Base-by-base conservation (phyloP, 2,329 filamentous ascomycete species). In the Epicoccum nigrum region DNA sequence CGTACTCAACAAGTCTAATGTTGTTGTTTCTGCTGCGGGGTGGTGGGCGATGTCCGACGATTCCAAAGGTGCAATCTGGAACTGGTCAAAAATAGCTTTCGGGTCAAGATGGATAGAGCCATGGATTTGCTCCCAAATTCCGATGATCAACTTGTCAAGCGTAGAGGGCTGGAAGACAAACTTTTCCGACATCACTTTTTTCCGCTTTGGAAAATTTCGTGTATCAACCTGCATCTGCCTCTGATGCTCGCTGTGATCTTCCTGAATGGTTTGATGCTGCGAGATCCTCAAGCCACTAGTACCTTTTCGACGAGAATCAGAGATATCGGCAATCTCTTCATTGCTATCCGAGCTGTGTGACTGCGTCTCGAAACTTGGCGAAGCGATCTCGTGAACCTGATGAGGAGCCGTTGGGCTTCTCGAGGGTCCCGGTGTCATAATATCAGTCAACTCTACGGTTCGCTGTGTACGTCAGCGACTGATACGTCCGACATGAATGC, bases 61-160 rank as follows among this genome's bases (percentile, higher is more conserved):
- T 25, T 33, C 53, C 12, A 50, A 45, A 5, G 64, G 63, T 19
- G 56, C 45, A 7, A 66, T 56, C 39, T 69, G 62, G 35, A 68
- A 69, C 31, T 69, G 67, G 42, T 70, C 67, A 13, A 68, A 68
- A 9, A 68, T 68, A 2, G 64, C 59, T 46, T 74, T 70, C 2
- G 74, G 75, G 54, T 77, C 74, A 11, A 78, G 56, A 31, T 69
- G 72, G 35, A 76, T 65, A n/a, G 69, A 71, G 13, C 74, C 71
- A 56, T 76, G 78, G 1, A 81, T 65, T 48, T 77, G 77, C 43
- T 80, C 74, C 78, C 78, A 81, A 13, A 81, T 79, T 4, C 79
- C 78, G 17, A 73, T 70, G 37, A 81, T 75, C 34, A 81, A 69
- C 51, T 80, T 81, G 51, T 79, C 76, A 13, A 77, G 59, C 4